Base-by-base conservation (phyloP, 83 land plant genomes). In the Thuja plicata region DNA sequence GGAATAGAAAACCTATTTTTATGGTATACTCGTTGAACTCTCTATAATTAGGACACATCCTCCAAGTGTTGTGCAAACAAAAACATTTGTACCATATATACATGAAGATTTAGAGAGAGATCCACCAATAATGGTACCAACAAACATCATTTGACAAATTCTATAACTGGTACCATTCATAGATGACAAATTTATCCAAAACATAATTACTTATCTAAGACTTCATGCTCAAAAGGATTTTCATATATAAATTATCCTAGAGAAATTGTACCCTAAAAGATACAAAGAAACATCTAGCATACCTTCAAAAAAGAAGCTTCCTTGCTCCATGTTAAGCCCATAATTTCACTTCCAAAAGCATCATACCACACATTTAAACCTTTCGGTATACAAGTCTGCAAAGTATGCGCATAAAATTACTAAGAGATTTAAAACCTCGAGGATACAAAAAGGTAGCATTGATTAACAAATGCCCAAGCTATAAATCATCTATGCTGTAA, bases 361-460 rank as follows among this genome's bases (percentile, higher is more conserved):
- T 98, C 99, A 93, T 95, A 95, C 99, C 99, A 98, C 3, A 95
- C 57, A 52, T 88, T 92, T 46, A 96, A 95, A 0, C 38, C 84
- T 60, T 89, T 92, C 3, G 95, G 91, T 88, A 94, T 95, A 87
- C 94, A 94, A 71, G 52, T 85, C 99, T 97, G 92, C 91, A 91
- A 17, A 55, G 13, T 30, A 50, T 52, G 8, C 8, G 85, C 66
- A 76, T 34, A 27, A 45, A 76, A 66, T 87, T 27, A 82, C 32
- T 45, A 82, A 45, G 84, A 21, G 19, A 46, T 41, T 13, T 1
- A 1, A 19, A 80, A 79, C 13, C 35, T n/a, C 3, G 19, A 46
- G 15, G 48, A n/a, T 43, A n/a, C 48, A 30, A 19, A 80, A 41
- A 83, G 12, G 5, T 13, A 45, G 11, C 0, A 57, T 11, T 34